These are phyloP conservation scores for Backusella tuberculispora DNA, from an alignment of 192 early-diverging fungal genomes.

Conservation along the genomic window DNA sequence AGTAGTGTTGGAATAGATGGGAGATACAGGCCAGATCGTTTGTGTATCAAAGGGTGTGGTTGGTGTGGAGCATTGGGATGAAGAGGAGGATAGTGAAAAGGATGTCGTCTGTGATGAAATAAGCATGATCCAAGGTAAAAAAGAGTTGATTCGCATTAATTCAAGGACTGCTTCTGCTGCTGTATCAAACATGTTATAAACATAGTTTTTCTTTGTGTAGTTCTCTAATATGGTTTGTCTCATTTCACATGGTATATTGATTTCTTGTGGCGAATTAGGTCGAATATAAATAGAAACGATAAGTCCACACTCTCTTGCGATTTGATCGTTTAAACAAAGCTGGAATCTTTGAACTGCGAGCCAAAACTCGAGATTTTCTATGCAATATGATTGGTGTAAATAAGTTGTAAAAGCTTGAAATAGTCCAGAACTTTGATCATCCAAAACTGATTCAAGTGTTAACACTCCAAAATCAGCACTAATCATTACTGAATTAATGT, in stretches of 20 bases:
- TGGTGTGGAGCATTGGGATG: neutral
- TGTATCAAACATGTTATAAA: slow-evolving; percentile 21
- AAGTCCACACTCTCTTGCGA: slow-evolving; percentile 9
- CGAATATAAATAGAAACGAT: slow-evolving; percentile 29
- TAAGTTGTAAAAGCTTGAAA: slow-evolving; percentile 27
- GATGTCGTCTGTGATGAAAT: neutral
- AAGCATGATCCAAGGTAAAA: slow-evolving; percentile 34
- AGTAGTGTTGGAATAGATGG: neutral
- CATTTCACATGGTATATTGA: slow-evolving; percentile 44
- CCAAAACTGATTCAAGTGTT: slow-evolving; percentile 24
- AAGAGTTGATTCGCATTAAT: slow-evolving; percentile 41
- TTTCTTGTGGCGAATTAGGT: slow-evolving; percentile 37
- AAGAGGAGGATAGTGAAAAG: neutral
- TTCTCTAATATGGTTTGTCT: slow-evolving; percentile 30
- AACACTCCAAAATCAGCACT: neutral
- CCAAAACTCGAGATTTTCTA: slow-evolving; percentile 49
- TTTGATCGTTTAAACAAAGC: neutral
- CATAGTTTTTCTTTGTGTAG: slow-evolving; percentile 19
- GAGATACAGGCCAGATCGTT: neutral
- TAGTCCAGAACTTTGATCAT: neutral
- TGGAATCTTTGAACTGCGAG: slow-evolving; percentile 38
- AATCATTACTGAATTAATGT: neutral
- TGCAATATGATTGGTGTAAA: slow-evolving; percentile 42
- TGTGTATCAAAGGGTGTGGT: slow-evolving; percentile 2
- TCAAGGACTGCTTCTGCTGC: slow-evolving; percentile 32